Evolutionary conservation across 345 rosid genomes (phyloP), one percentile per base, ranked within the genome.

Genomic region (Eucalyptus victrix): DNA sequence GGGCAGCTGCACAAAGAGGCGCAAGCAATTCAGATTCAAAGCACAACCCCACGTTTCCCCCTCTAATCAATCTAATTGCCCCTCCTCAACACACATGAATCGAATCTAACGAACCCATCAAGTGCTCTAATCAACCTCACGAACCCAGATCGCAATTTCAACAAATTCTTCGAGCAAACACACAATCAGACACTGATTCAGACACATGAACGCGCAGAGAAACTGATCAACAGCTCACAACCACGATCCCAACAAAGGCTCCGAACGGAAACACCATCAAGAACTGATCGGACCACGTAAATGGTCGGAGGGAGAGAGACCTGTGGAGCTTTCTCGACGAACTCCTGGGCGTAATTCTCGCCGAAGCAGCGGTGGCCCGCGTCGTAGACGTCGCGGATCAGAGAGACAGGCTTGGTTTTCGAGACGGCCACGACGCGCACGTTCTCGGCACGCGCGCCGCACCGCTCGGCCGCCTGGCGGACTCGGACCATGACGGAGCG

Each of bases 321-420:
- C 97, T 96, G 97, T 14, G 98, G 96, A 86, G 96, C 98, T 96
- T 96, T 97, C 4, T 96, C 97, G 89, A 96, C 88, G 91, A 97
- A 88, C 90, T 97, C 99, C 88, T 96, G 98, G 58, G 95, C 98
- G 93, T 97, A 97, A 87, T 97, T 96, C 88, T 97, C 99, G 69
- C 97, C 99, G 91, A 97, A 96, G 92, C 93, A 87, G 49, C 99
- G 98, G 94, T 97, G 97, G 19, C 99, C 99, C 5, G 98, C 97
- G 90, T 96, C 97, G 89, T 96, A 97, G 88, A 94, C 93, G 91
- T 97, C 95, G 88, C 96, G 97, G 89, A 97, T 91, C 51, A 96
- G 96, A 18, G 99, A 95, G n/a, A 91, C 95, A 45, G 98, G 96
- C 90, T 97, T 96, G 89, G 98, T 96, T 89, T 97, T 96, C 34